phyloP scores from a whole-genome alignment of 192 early-diverging fungal genomes.

The Backusella psychrophila region DNA sequence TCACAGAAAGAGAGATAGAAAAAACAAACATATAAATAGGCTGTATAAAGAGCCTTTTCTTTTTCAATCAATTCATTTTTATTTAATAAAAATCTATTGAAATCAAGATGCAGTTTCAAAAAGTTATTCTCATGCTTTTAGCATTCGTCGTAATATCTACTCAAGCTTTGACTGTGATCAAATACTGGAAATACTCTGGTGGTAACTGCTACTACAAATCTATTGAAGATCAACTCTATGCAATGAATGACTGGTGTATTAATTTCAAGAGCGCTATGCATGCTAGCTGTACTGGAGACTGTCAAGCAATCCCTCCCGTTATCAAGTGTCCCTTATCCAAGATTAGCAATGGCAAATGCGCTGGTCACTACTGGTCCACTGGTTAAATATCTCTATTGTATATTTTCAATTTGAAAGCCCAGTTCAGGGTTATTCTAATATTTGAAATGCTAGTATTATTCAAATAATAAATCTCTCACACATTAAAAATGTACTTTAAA shows the following conservation, averaged over 20 bases:
- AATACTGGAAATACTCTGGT: background rate
- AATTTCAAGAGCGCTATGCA: background rate
- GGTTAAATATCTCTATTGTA: no score
- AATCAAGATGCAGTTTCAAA: background rate
- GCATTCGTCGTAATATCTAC: background rate
- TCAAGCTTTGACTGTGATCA: background rate
- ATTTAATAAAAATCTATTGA: background rate
- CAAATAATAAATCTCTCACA: no score
- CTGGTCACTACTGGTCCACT: background rate
- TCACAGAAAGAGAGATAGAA: no score
- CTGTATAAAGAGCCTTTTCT: no score
- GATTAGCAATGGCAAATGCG: background rate
- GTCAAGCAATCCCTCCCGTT: background rate
- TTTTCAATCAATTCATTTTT: no score
- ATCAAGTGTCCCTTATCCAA: background rate
- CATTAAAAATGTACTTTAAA: no score
- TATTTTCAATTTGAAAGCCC: no score
- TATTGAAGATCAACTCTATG: background rate
- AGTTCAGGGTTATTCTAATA: no score
- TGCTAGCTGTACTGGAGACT: background rate
- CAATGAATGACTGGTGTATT: background rate
- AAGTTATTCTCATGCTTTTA: background rate
- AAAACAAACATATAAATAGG: no score
- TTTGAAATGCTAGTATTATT: no score
- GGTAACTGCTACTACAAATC: background rate